Base-by-base conservation (phyloP, 2,329 filamentous ascomycete genomes). In the Mycogone perniciosa region DNA sequence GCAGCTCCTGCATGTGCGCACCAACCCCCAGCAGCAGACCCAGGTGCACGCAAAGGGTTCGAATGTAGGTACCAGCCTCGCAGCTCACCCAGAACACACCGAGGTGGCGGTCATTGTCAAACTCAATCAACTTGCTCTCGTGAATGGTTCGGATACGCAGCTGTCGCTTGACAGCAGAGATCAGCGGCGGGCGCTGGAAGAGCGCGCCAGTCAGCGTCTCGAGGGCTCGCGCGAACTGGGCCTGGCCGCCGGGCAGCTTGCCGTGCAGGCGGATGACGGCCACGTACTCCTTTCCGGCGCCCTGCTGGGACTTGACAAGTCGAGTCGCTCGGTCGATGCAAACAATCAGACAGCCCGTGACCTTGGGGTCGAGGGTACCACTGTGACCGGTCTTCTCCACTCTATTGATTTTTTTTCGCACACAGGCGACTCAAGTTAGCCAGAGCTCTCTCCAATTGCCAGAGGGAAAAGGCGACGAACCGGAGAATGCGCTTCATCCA, bases 31-130 rank as follows among this genome's bases (percentile, higher is more conserved):
- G 73, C 40, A 84, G 70, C 52, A 84, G 73, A 71, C 89, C 89
- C 60, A 99, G 72, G 74, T 97, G 93, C 40, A 97, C 92, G 73
- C 93, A 97, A 44, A 99, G 84, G 35, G 93, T 99, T 77, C 93
- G 88, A 69, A 99, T 97, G 72, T 99, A 99, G 57, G 93, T 99
- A 69, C 93, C 93, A 48, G 69, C 93, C 75, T 99, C 93, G 73
- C 93, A 99, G 74, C 89, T 95, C 62, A 97, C 93, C 92, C 93
- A 97, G 81, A 99, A 99, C 51, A 97, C 92, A 71, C 88, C 93
- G 35, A 99, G 81, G 71, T 97, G 91, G 63, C 93, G 85, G 65
- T 97, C 92, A 67, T 99, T 97, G 77, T 99, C 93, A 68, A 97
- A 99, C 76, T 99, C 93, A 67, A 89, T 83, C 50, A 97, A 79